A percentile compares a stretch with the other conserved stretches of the same genome.
Evolutionary conservation across 2,329 filamentous ascomycete genomes (phyloP).

Genomic region (Talaromyces piceae): DNA sequence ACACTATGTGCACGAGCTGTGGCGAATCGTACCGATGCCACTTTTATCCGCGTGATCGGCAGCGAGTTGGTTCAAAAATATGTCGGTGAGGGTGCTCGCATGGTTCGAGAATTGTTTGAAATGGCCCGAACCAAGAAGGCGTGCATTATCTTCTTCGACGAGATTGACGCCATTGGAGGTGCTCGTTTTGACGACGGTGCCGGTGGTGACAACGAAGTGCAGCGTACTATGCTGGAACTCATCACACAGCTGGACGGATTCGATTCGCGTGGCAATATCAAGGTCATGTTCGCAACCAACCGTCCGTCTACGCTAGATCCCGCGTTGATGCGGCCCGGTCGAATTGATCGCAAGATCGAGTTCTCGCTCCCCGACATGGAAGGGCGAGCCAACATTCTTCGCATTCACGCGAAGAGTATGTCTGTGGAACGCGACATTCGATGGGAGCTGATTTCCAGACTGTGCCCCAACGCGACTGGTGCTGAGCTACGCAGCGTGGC

Average conservation of each 20-base stretch:
- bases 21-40: conserved; percentile 95
- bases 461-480: conserved; percentile 96
- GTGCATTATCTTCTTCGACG: conserved; percentile 99
- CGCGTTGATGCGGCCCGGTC: conserved; percentile 92
- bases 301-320: conserved; percentile 90
- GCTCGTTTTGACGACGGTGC: conserved; percentile 95
- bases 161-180: conserved; percentile 93
- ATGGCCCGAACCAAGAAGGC: conserved; percentile 99
- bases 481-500: conserved; percentile 94
- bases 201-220: conserved; percentile 94
- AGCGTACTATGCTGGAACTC: conserved; percentile 94
- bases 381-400: conserved; percentile 91
- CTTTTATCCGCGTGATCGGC: conserved; percentile 97
- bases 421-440: conserved; percentile 97
- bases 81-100: conserved; percentile 93
- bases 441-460: conserved; percentile 95
- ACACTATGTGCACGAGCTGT: conserved; percentile 96
- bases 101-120: conserved; percentile 98
- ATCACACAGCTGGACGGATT: conserved; percentile 97
- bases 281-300: conserved; percentile 99
- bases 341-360: conserved; percentile 98
- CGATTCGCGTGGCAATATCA: conserved; percentile 95
- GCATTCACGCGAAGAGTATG: conserved; percentile 99
- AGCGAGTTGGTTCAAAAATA: conserved; percentile 98
- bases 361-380: conserved; percentile 96